Conservation (phyloP, 371 early-diverging fungal genomes). For the Circinella minor region DNA sequence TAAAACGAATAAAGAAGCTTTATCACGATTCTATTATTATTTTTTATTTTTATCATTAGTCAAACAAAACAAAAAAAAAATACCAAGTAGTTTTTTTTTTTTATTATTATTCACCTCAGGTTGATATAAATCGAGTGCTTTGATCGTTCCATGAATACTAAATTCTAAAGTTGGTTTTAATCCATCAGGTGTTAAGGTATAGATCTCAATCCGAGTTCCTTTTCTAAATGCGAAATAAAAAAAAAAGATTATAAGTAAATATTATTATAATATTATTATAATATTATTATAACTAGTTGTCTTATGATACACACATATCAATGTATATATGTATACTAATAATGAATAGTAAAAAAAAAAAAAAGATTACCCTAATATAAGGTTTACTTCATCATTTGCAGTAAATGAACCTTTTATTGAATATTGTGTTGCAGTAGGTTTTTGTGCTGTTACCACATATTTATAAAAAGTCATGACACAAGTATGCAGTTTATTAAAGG, state of each 20-base stretch:
- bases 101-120: constrained; percentile 60
- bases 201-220: constrained; percentile 76
- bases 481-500: too few species aligned
- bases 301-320: too few species aligned
- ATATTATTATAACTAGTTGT: too few species aligned
- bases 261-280: too few species aligned
- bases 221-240: constrained; percentile 52
- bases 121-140: constrained; percentile 59
- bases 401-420: constrained; percentile 72
- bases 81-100: too few species aligned
- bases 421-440: constrained; percentile 54
- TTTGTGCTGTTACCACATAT: constrained; percentile 60
- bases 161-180: constrained; percentile 71
- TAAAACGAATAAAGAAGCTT: constrained; percentile 65
- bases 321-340: constrained; percentile 49
- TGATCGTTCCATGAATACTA: constrained; percentile 74
- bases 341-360: not conserved
- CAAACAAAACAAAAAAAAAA: too few species aligned
- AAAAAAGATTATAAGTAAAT: not conserved
- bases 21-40: constrained; percentile 35
- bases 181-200: constrained; percentile 59
- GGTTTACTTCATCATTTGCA: constrained; percentile 64
- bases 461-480: constrained; percentile 48
- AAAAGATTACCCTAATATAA: constrained; percentile 67
- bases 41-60: not conserved